Percentiles rank a stretch among this genome's conserved stretches.
phyloP scores from a whole-genome alignment of 768 basidiomycete species.

The Piloderma croceum region DNA sequence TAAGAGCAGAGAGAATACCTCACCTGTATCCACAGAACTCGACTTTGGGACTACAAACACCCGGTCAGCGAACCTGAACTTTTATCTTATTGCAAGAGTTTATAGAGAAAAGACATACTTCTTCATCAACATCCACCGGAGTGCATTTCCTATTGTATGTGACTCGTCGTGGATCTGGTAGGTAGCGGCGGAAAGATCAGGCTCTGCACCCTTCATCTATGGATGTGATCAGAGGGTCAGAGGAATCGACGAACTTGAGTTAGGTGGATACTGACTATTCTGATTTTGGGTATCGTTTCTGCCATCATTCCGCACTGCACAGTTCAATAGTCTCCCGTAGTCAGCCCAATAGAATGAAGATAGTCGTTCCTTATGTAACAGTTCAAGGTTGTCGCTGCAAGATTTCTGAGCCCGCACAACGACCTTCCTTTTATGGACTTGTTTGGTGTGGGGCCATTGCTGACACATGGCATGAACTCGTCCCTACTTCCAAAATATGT shows the following conservation, averaged over 20 bases:
- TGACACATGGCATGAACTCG: too few species aligned
- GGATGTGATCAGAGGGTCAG: constrained; percentile 9
- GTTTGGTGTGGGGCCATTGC: too few species aligned
- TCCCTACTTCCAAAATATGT: too few species aligned
- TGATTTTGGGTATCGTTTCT: constrained; percentile 25
- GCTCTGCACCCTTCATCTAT: constrained; percentile 78
- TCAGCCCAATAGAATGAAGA: too few species aligned
- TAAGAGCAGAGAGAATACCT: too few species aligned
- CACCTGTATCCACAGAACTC: constrained; percentile 98
- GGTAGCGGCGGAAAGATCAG: constrained; percentile 83
- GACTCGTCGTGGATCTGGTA: constrained; percentile 91
- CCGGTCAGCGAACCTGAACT: too few species aligned
- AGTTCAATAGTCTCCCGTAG: too few species aligned
- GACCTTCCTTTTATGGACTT: too few species aligned
- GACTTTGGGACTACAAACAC: constrained; percentile 89
- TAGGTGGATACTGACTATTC: constrained; percentile 20
- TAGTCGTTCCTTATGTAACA: too few species aligned
- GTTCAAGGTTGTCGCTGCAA: too few species aligned
- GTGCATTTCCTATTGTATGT: constrained; percentile 91
- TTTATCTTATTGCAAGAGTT: background rate
- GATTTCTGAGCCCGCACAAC: too few species aligned
- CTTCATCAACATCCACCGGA: constrained; percentile 99
- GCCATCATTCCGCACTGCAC: too few species aligned
- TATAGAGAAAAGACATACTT: constrained; percentile 71
- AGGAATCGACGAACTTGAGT: constrained; percentile 4